Evolutionary conservation across 108 stramenopile genomes (phyloP), one percentile per base, ranked within the genome.

Genomic region (Discostella pseudostelligera): DNA sequence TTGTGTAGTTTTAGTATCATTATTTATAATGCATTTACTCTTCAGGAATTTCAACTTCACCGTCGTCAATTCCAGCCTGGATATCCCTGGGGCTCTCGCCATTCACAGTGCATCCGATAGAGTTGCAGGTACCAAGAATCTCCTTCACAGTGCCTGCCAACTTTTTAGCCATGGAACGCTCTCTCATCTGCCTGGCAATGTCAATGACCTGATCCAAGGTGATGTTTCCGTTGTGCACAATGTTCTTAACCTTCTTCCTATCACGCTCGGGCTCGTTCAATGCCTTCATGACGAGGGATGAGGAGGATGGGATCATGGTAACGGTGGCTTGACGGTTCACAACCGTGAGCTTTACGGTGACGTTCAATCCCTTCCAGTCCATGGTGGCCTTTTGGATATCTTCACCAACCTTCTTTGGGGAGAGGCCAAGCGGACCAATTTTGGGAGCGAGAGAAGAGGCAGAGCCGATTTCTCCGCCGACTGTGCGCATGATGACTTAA

Each of bases 291-390:
- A 99, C 86, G 53, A 99, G 87, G 68, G 98, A 95, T 45, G 96
- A 94, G 43, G 98, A 88, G 40, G 97, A 87, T 62, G 99, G 99
- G 70, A 99, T 90, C 84, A 99, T 89, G 55, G 88, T 85, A 39
- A 98, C 97, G 28, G 97, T 96, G 19, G 98, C 98, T 84, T 98
- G 96, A 86, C 99, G 96, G 84, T 99, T 99, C 64, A 97, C 89
- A 63, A 99, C 97, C 42, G 97, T 98, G 55, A 99, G 85, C 89
- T 98, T 99, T 74, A 99, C 99, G 32, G 96, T 99, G 42, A 99
- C 98, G 58, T 89, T 97, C 35, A 99, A 82, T 39, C 99, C 99
- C 87, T 99, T 99, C 99, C 99, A 99, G 88, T 99, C 99, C 97
- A 91, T 92, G 74, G 99, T 99, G 68, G 96, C 97, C 87, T 97